phyloP scores from a whole-genome alignment of 108 stramenopile genomes.

The Discostella stelligeroides region DNA sequence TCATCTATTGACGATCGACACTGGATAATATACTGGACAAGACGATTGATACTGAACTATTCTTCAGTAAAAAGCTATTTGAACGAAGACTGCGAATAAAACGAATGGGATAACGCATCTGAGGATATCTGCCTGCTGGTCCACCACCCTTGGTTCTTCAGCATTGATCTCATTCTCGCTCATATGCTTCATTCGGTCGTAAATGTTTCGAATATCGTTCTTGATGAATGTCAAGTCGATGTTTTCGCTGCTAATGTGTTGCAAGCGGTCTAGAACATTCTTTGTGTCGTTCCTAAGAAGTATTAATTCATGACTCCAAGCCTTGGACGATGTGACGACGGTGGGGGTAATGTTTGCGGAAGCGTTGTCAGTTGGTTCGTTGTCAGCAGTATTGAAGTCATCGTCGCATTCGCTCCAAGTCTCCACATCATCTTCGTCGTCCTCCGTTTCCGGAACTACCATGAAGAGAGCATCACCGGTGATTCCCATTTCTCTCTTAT shows the following conservation, averaged over 20 bases:
- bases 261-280: too few relatives aligned
- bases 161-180: background rate
- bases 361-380: background rate
- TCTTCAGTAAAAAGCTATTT: background rate
- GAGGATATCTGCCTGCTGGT: too few relatives aligned
- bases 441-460: too few relatives aligned
- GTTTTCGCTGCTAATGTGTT: too few relatives aligned
- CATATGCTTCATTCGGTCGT: background rate
- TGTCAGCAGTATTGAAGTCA: slow-evolving; percentile 2
- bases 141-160: background rate
- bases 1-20: background rate
- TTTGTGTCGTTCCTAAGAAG: too few relatives aligned
- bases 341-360: too few relatives aligned
- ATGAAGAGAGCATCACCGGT: background rate
- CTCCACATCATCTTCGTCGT: background rate
- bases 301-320: too few relatives aligned
- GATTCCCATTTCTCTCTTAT: background rate
- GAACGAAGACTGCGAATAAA: background rate
- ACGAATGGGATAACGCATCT: too few relatives aligned
- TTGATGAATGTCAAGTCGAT: background rate
- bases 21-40: too few relatives aligned
- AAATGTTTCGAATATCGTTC: background rate
- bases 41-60: too few relatives aligned
- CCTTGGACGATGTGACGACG: background rate
- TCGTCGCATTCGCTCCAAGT: background rate